Percentiles rank a stretch among this genome's conserved stretches.
phyloP scores from a whole-genome alignment of 2,329 filamentous ascomycete species.

The Fusarium cicatricum region DNA sequence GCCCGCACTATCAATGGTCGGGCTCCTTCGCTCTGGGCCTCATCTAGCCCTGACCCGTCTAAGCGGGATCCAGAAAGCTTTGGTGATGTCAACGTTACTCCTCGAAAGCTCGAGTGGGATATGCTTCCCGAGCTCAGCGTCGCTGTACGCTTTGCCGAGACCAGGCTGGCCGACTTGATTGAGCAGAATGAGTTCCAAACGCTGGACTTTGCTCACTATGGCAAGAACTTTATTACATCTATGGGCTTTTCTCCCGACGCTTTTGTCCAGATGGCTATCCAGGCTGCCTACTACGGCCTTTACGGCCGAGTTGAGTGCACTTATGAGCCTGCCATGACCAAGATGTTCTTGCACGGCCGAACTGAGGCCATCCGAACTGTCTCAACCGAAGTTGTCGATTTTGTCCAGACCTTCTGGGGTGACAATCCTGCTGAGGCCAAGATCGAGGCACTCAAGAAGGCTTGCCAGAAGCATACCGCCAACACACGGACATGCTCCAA shows the following conservation, averaged over 20 bases:
- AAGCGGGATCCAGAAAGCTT: constrained; percentile 93
- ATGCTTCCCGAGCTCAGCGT: constrained; percentile 92
- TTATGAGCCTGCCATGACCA: constrained; percentile 99
- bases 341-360: constrained; percentile 88
- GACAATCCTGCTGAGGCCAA: constrained; percentile 86
- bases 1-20: constrained; percentile 94
- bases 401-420: constrained; percentile 93
- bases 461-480: constrained; percentile 82
- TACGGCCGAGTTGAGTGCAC: constrained; percentile 95
- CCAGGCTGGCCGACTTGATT: constrained; percentile 90
- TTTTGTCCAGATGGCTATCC: constrained; percentile 99
- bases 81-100: constrained; percentile 90
- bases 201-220: constrained; percentile 86
- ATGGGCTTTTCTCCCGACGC: constrained; percentile 98
- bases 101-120: constrained; percentile 97
- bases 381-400: constrained; percentile 82
- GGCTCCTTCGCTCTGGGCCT: constrained; percentile 91
- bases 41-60: constrained; percentile 87
- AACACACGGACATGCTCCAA: constrained; percentile 88
- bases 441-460: constrained; percentile 83
- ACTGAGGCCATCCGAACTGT: constrained; percentile 94
- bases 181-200: constrained; percentile 97
- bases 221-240: constrained; percentile 96
- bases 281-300: constrained; percentile 95
- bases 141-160: constrained; percentile 94